A percentile compares a stretch with the other conserved stretches of the same genome.
phyloP scores from a whole-genome alignment of 2,329 filamentous ascomycete species.

The Mollisia scopiformis region DNA sequence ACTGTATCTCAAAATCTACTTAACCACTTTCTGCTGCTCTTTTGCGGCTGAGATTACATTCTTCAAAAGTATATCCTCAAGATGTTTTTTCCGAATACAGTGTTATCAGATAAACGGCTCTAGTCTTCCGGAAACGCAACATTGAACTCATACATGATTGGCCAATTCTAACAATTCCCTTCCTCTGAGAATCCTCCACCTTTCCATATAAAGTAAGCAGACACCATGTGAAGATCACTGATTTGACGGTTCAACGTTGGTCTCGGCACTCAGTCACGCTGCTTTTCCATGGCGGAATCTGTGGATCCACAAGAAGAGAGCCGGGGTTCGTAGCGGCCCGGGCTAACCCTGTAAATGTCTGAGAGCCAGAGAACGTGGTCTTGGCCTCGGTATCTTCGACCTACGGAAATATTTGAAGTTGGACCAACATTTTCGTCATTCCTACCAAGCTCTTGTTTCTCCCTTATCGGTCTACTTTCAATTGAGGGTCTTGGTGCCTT shows the following conservation, averaged over 20 bases:
- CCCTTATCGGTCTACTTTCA: not conserved
- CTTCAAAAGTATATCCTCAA: not conserved
- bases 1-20: too few species aligned
- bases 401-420: not conserved
- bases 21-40: too few species aligned
- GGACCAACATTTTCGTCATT: not conserved
- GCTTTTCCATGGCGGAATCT: not conserved
- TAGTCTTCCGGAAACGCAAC: too few species aligned
- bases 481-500: not conserved
- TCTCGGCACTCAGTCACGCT: not conserved
- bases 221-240: not conserved
- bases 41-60: too few species aligned
- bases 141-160: not conserved
- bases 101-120: too few species aligned
- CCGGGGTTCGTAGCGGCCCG: not conserved
- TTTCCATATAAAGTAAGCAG: not conserved
- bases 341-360: not conserved
- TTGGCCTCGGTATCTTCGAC: not conserved
- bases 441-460: not conserved
- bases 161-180: not conserved
- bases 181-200: not conserved
- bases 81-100: too few species aligned
- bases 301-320: not conserved
- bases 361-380: not conserved
- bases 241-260: not conserved